Percentiles rank a stretch among this genome's conserved stretches.
These are phyloP conservation scores for Hypoxylon perforatum DNA, from an alignment of 495 filamentous ascomycete genomes.

Conservation along the genomic window DNA sequence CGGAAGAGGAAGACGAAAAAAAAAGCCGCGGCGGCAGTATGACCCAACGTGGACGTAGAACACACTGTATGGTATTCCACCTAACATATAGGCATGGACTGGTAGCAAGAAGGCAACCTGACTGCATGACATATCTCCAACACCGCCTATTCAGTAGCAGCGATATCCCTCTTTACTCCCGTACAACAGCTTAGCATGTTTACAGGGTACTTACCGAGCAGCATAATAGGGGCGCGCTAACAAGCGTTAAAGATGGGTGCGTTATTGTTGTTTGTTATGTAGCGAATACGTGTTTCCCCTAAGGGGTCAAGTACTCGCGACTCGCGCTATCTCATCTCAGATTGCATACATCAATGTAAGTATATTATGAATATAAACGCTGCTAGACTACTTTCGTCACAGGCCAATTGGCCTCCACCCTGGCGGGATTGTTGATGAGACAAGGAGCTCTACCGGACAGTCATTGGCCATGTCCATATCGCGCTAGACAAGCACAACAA, in stretches of 20 bases:
- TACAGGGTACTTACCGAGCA: background rate
- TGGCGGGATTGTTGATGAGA: constrained; percentile 44
- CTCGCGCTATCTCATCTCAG: constrained; percentile 32
- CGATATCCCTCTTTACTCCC: constrained; percentile 5
- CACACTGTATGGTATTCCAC: too few relatives aligned
- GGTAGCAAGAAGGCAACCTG: constrained; percentile 10
- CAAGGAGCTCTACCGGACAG: constrained; percentile 28
- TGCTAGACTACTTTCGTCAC: constrained; percentile 31
- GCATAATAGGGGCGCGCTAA: constrained; percentile 14
- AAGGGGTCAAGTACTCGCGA: constrained; percentile 28
- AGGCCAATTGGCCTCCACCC: constrained; percentile 41
- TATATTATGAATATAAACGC: constrained; percentile 3
- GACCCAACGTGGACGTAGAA: background rate
- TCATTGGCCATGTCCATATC: constrained; percentile 48
- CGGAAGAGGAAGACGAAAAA: background rate
- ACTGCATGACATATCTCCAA: constrained; percentile 37
- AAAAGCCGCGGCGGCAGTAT: constrained; percentile 4
- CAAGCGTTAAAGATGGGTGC: constrained; percentile 6
- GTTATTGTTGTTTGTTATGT: constrained; percentile 31
- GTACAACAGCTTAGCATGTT: background rate
- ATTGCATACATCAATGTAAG: constrained; percentile 4
- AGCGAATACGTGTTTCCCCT: constrained; percentile 31
- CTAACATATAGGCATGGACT: constrained; percentile 29
- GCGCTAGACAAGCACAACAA: constrained; percentile 53
- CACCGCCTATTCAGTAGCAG: constrained; percentile 26